Evolutionary conservation across 805 yeast species (phyloP).

Genomic region (Candida incommunis): DNA sequence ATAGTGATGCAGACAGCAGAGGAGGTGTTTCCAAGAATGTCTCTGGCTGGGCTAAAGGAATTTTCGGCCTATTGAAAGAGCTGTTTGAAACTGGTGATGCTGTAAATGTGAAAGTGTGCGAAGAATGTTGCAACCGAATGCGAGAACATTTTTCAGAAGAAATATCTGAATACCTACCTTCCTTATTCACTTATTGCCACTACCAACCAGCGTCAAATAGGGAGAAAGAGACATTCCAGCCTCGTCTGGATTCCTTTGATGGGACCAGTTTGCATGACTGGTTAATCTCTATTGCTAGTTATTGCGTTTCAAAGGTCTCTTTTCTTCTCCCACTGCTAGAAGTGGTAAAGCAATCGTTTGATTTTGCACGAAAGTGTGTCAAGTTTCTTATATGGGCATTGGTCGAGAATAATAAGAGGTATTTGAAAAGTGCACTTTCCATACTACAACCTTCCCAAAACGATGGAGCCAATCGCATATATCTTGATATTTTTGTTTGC

Average conservation of each 20-base stretch:
- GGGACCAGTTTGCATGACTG: background rate
- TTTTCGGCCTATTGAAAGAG: background rate
- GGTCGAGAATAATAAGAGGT: background rate
- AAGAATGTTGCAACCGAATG: background rate
- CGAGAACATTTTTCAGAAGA: background rate
- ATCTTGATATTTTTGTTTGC: background rate
- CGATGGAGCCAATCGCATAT: background rate
- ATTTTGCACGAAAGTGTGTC: background rate
- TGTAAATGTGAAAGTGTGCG: background rate
- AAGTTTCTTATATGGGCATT: background rate
- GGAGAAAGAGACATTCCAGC: background rate
- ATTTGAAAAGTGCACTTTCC: background rate
- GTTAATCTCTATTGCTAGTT: background rate
- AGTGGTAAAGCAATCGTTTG: background rate
- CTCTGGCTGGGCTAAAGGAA: background rate
- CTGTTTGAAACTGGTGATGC: background rate
- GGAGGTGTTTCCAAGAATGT: no score
- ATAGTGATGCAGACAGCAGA: background rate
- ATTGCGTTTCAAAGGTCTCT: background rate
- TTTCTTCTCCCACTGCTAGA: background rate
- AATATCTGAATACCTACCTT: background rate
- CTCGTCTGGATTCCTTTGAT: background rate
- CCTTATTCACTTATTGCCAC: background rate
- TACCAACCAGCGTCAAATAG: background rate
- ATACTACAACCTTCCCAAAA: background rate